Conservation (phyloP, 176 grass and related monocot genomes). For the Bromus sterilis region DNA sequence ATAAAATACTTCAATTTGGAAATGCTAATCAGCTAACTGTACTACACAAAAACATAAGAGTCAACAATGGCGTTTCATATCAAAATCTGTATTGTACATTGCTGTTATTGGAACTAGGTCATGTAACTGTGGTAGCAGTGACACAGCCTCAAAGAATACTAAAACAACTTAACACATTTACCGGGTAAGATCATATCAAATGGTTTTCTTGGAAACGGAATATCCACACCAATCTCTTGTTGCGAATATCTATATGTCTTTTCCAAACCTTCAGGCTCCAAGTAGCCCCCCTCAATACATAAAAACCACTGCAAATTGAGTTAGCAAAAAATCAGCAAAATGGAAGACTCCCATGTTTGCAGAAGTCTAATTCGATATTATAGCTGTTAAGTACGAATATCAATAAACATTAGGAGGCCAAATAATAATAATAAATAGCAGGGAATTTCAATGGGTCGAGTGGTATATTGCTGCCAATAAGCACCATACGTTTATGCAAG, state of each 20-base stretch:
- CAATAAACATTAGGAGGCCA: background rate
- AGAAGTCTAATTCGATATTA: background rate
- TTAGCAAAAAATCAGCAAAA: constrained; percentile 11
- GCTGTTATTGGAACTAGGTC: background rate
- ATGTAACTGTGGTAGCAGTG: background rate
- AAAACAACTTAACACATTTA: constrained; percentile 20
- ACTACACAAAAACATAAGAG: background rate
- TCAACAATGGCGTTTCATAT: background rate
- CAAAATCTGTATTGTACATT: background rate
- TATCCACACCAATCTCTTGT: constrained; percentile 51
- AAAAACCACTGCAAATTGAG: constrained; percentile 56
- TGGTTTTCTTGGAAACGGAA: constrained; percentile 58
- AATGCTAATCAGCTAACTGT: background rate
- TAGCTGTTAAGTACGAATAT: background rate
- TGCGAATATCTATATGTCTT: constrained; percentile 56
- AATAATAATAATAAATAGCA: background rate
- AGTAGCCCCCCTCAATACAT: constrained; percentile 49
- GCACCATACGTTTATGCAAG: too few species aligned
- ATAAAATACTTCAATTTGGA: background rate
- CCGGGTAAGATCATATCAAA: constrained; percentile 96
- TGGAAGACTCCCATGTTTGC: background rate
- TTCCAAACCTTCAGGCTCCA: constrained; percentile 49
- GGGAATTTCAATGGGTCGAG: background rate
- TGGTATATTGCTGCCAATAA: background rate
- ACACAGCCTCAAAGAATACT: background rate